Percentiles rank a stretch among this genome's conserved stretches.
phyloP scores from a whole-genome alignment of 495 filamentous ascomycete genomes.

The Jackrogersella minutella region DNA sequence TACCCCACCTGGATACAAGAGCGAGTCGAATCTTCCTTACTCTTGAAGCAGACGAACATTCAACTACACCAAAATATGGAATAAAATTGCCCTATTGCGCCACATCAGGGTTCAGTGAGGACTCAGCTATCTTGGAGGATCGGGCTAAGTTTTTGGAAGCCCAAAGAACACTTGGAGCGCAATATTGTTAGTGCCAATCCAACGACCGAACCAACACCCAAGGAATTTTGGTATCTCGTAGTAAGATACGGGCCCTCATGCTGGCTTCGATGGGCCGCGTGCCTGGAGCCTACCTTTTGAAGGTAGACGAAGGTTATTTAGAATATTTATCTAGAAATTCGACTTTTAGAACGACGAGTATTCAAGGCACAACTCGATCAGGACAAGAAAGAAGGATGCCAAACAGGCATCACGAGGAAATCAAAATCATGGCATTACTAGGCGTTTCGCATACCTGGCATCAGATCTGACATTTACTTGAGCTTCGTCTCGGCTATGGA shows the following conservation, averaged over 20 bases:
- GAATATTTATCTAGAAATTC: slow-evolving; percentile 1
- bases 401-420: slow-evolving; percentile 10
- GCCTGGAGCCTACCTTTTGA: background rate
- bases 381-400: slow-evolving; percentile 5
- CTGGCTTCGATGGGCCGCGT: background rate
- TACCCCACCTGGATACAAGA: slow-evolving; percentile 51
- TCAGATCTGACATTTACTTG: slow-evolving; percentile 21
- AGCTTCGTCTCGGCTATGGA: slow-evolving; percentile 16
- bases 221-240: background rate
- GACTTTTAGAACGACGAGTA: slow-evolving; percentile 12
- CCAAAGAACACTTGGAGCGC: slow-evolving; percentile 5
- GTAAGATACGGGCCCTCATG: background rate
- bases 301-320: background rate
- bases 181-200: background rate
- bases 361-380: slow-evolving; percentile 11
- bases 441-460: slow-evolving; percentile 36
- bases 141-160: background rate
- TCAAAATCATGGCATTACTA: slow-evolving; percentile 24
- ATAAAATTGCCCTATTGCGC: background rate
- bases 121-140: background rate
- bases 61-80: background rate
- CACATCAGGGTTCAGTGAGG: background rate
- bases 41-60: slow-evolving; percentile 13
- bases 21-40: slow-evolving; percentile 44
- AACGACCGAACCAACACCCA: background rate